Conservation (phyloP, 257 asterid genomes). For the Petunia secreta region DNA sequence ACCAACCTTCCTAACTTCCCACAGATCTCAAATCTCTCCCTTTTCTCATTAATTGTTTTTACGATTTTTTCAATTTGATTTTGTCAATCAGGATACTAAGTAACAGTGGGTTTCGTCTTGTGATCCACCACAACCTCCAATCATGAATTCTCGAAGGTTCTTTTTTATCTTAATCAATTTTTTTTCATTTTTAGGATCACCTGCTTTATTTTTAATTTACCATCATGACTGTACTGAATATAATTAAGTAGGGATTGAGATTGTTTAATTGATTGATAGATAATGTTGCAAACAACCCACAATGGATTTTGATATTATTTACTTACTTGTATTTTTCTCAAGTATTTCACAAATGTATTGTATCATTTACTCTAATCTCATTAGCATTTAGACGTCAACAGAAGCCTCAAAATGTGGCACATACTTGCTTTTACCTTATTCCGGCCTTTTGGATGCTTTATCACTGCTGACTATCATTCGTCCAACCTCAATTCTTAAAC, state of each 20-base stretch:
- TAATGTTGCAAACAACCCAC: too few relatives aligned
- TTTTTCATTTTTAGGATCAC: neutral
- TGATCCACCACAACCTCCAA: neutral
- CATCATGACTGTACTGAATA: too few relatives aligned
- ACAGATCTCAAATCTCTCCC: too few relatives aligned
- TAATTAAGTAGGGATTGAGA: too few relatives aligned
- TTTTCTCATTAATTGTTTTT: too few relatives aligned
- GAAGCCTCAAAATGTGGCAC: neutral
- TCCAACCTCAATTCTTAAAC: neutral
- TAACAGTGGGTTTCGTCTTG: neutral
- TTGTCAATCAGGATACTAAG: neutral
- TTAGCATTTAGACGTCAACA: neutral
- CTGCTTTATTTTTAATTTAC: neutral
- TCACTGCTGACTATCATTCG: neutral
- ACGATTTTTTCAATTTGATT: too few relatives aligned
- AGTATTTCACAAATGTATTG: too few relatives aligned
- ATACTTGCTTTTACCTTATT: neutral
- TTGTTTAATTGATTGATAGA: too few relatives aligned
- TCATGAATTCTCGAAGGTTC: constrained; percentile 18
- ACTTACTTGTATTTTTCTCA: too few relatives aligned
- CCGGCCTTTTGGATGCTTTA: neutral
- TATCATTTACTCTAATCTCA: too few relatives aligned
- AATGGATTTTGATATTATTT: too few relatives aligned
- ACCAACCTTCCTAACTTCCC: too few relatives aligned
- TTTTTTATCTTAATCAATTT: neutral